A percentile compares a stretch with the other conserved stretches of the same genome.
Evolutionary conservation across 805 yeast genomes (phyloP).

Genomic region (Candida ovalis): DNA sequence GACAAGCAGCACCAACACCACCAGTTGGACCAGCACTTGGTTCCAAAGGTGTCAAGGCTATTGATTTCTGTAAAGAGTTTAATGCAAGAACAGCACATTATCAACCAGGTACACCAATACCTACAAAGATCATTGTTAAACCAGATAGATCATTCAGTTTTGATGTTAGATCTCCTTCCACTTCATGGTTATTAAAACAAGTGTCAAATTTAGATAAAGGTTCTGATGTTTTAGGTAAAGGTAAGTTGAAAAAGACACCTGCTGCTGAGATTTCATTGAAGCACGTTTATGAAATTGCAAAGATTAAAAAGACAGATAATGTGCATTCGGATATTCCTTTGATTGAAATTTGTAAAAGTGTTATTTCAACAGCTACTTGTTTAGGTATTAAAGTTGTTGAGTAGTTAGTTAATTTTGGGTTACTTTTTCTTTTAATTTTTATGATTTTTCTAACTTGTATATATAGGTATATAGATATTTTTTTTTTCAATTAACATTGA

Average conservation of each 20-base stretch:
- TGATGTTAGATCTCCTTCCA: slow-evolving; percentile 87
- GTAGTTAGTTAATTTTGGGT: background rate
- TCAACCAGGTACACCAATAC: slow-evolving; percentile 85
- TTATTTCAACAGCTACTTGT: slow-evolving; percentile 84
- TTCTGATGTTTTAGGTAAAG: slow-evolving; percentile 65
- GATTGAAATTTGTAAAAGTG: slow-evolving; percentile 74
- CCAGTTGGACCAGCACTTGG: slow-evolving; percentile 99
- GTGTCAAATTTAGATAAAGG: slow-evolving; percentile 84
- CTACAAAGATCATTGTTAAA: slow-evolving; percentile 75
- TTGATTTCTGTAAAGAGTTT: slow-evolving; percentile 97
- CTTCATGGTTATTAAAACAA: slow-evolving; percentile 77
- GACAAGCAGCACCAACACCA: slow-evolving; percentile 97
- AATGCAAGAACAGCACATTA: slow-evolving; percentile 92
- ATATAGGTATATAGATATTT: too few relatives aligned
- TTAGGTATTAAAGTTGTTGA: slow-evolving; percentile 71
- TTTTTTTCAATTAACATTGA: too few relatives aligned
- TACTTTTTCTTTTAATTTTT: too few relatives aligned
- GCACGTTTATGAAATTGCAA: slow-evolving; percentile 92
- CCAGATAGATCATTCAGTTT: slow-evolving; percentile 92
- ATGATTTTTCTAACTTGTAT: too few relatives aligned
- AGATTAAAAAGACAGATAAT: slow-evolving; percentile 83
- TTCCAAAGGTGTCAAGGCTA: slow-evolving; percentile 97
- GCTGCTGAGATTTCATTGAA: slow-evolving; percentile 57
- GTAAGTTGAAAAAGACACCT: slow-evolving; percentile 36
- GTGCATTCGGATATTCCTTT: slow-evolving; percentile 68